Evolutionary conservation across 148 eudicot genomes (phyloP), one percentile per base, ranked within the genome.

Genomic region (Euryodendron excelsum): DNA sequence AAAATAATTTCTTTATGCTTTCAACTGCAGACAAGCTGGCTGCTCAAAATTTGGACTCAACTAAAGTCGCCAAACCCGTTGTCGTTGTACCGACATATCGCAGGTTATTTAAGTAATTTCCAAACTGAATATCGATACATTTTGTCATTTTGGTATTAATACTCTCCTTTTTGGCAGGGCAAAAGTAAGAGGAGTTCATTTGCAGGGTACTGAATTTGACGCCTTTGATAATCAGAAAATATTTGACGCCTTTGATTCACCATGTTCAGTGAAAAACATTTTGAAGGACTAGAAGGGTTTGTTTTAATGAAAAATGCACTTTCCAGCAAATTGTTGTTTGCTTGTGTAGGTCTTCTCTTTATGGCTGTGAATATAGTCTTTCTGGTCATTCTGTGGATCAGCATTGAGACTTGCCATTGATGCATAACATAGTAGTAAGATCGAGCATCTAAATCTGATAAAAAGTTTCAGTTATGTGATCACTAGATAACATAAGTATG

Each of bases 81-180:
- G 86, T 83, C 12, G 82, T 83, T 72, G 86, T 83, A 66, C 88
- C 88, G 31, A 82, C 86, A 48, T 55, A 78, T 53, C 84, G 84
- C 80, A 86, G 88, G 88, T 86, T 52, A 63, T 53, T 52, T 23
- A 44, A 62, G 71, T n/a, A n/a, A 28, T 69, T 36, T 44, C 30
- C n/a, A 27, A 33, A 7, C 27, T 39, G 1, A 20, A 33, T 50
- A 9, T 52, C 56, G 13, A 20, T 30, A 48, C 50, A 30, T 55
- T 33, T 72, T 72, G 28, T 52, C 2, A 71, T 71, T 48, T 47
- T 30, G 44, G 27, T 31, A 20, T 56, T 52, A 3, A 72, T 31
- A 31, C 18, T 17, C 11, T 45, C 2, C 55, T 70, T 27, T 78
- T 78, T 83, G 67, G 78, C 84, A 86, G 88, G 86, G 78, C 82